Evolutionary conservation across 202 grass and related monocot species (phyloP), one percentile per base, ranked within the genome.

Genomic region (Carex arenaria): DNA sequence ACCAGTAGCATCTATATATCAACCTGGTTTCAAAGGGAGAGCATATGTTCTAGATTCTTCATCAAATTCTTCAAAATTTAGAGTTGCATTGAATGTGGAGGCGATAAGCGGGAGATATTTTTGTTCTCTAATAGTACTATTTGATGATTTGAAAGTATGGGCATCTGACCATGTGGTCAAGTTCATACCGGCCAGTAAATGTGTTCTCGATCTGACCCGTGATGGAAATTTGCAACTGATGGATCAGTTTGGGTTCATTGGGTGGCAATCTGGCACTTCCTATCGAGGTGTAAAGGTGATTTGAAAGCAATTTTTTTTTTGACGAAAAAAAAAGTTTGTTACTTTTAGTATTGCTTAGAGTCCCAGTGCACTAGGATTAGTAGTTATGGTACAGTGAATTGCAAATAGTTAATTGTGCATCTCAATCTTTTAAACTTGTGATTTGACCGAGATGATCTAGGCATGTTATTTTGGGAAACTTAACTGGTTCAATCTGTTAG

Each of bases 61-160:
- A 65, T 56, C 36, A 20, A 40, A 49, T 28, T 64, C 75, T 78
- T 91, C 91, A 22, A 71, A 45, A 18, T 84, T 97, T 72, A 18
- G 40, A 30, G 92, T 59, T 0, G 89, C 88, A 30, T 34, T 97
- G 74, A 93, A 79, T 77, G 82, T 91, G 18, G 73, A 94, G 90
- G 87, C 85, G 32, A 47, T 56, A 1, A 83, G 22, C 0, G 82
- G 79, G 17, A 66, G 68, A 11, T 91, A 80, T 86, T 45, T 80
- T 23, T 97, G 94, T 77, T 88, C 86, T 1, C 22, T 97, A 26
- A 85, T 91, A 15, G 64, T 97, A 64, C 64, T 93, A 22, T 47
- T 91, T 30, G 89, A 88, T 30, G 78, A 91, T 78, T 59, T 90
- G 49, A 94, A 89, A 83, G 90, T 93, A 64, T 97, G 94, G 94